Percentiles rank a stretch among this genome's conserved stretches.
These are phyloP conservation scores for Lolium multiflorum DNA, from an alignment of 176 grass and related monocot species.

Conservation along the genomic window DNA sequence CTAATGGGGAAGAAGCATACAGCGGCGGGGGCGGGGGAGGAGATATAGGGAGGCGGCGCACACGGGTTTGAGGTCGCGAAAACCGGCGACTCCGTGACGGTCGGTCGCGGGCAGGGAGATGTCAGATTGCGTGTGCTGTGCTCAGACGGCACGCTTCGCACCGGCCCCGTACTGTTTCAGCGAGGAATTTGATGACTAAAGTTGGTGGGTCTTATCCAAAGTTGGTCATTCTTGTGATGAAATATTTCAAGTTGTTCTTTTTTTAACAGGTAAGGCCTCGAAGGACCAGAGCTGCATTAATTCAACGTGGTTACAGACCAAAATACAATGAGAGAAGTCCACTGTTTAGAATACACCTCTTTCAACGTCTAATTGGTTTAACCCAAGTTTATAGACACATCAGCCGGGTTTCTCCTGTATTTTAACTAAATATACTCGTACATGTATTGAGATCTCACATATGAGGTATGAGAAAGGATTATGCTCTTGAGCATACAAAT, in stretches of 20 bases:
- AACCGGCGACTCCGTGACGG: slow-evolving; percentile 32
- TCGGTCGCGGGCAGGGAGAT: slow-evolving; percentile 23
- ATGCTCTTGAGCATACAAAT: no score
- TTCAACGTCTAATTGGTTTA: no score
- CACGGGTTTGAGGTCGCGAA: slow-evolving; percentile 37
- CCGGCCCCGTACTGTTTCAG: background rate
- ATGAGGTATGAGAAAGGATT: no score
- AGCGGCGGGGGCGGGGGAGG: background rate
- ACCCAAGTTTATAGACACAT: no score
- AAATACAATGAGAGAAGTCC: no score
- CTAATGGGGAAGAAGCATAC: background rate
- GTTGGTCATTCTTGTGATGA: background rate
- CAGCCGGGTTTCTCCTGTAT: no score
- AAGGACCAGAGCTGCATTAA: no score
- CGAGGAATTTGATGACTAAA: background rate
- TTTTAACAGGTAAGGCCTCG: no score
- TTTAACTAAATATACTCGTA: no score
- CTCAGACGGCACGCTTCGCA: background rate
- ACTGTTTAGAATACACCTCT: no score
- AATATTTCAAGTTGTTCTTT: background rate
- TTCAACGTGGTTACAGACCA: no score
- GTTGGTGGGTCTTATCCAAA: background rate
- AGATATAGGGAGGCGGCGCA: slow-evolving; percentile 30
- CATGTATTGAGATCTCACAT: no score
- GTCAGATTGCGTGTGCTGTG: background rate